Evolutionary conservation across 2,329 filamentous ascomycete genomes (phyloP).

Genomic region (Talaromyces albobiverticillius): DNA sequence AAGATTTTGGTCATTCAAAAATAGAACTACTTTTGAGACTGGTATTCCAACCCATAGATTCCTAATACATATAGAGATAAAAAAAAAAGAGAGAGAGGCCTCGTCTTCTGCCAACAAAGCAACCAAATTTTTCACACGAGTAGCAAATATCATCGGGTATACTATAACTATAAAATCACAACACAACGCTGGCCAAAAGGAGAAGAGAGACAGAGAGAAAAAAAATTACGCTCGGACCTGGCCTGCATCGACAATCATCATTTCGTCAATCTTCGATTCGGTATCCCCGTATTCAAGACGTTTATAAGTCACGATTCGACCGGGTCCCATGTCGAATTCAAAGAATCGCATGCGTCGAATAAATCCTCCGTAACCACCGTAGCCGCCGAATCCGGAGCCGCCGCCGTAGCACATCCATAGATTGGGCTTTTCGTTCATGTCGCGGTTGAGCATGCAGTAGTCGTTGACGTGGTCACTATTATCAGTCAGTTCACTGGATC

Average conservation of each 20-base stretch:
- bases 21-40: too few species aligned
- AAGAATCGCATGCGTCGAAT: constrained; percentile 82
- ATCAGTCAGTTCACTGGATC: constrained; percentile 21
- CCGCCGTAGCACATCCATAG: constrained; percentile 99
- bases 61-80: too few species aligned
- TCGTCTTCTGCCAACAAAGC: not conserved
- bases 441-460: constrained; percentile 74
- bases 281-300: constrained; percentile 67
- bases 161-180: not conserved
- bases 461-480: constrained; percentile 89
- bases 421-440: constrained; percentile 57
- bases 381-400: constrained; percentile 87
- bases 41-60: too few species aligned
- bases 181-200: not conserved
- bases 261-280: constrained; percentile 54
- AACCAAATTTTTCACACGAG: not conserved
- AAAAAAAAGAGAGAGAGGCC: not conserved
- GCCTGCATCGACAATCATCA: constrained; percentile 61
- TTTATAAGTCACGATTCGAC: constrained; percentile 88
- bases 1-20: too few species aligned
- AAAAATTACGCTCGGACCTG: constrained; percentile 20
- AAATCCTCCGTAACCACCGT: constrained; percentile 85
- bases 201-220: constrained; percentile 17
- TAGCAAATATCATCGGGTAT: not conserved
- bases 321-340: constrained; percentile 89